Evolutionary conservation across 208 protist genomes (phyloP).

Genomic region (Willaertia magna): DNA sequence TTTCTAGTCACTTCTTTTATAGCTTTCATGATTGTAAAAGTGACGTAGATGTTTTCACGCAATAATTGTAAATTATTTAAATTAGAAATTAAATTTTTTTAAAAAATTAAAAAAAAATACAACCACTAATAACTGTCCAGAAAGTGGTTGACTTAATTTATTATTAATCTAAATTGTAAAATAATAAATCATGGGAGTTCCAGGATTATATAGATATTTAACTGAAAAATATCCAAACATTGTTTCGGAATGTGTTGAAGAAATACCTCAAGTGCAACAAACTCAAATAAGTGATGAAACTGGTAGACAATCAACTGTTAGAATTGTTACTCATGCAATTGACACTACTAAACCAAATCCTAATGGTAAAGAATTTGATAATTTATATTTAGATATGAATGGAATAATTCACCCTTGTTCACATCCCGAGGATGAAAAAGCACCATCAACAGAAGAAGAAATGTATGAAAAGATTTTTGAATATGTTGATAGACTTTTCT

Average conservation of each 20-base stretch:
- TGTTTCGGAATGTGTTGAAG: slow-evolving; percentile 63
- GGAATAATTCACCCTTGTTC: slow-evolving; percentile 98
- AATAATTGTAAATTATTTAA: too few relatives aligned
- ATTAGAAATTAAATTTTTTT: too few relatives aligned
- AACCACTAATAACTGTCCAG: too few relatives aligned
- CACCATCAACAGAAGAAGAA: slow-evolving; percentile 25
- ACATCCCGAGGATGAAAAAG: slow-evolving; percentile 75
- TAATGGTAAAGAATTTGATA: slow-evolving; percentile 85
- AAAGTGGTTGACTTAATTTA: too few relatives aligned
- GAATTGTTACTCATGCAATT: slow-evolving; percentile 17
- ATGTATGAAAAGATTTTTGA: slow-evolving; percentile 78
- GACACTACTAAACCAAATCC: slow-evolving; percentile 54
- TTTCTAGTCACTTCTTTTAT: too few relatives aligned
- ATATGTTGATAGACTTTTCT: slow-evolving; percentile 92
- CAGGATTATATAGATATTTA: slow-evolving; percentile 92
- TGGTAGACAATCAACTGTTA: slow-evolving; percentile 16
- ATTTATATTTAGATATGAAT: slow-evolving; percentile 99
- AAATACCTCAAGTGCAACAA: slow-evolving; percentile 41
- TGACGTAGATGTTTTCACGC: too few relatives aligned
- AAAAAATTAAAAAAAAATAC: too few relatives aligned
- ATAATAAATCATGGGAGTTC: slow-evolving; percentile 61
- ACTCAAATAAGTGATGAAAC: slow-evolving; percentile 14
- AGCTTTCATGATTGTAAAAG: too few relatives aligned
- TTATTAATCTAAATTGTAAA: too few relatives aligned
- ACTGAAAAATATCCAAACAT: slow-evolving; percentile 85